phyloP scores from a whole-genome alignment of 768 basidiomycete genomes.

The Strobilomyces dryophilus region DNA sequence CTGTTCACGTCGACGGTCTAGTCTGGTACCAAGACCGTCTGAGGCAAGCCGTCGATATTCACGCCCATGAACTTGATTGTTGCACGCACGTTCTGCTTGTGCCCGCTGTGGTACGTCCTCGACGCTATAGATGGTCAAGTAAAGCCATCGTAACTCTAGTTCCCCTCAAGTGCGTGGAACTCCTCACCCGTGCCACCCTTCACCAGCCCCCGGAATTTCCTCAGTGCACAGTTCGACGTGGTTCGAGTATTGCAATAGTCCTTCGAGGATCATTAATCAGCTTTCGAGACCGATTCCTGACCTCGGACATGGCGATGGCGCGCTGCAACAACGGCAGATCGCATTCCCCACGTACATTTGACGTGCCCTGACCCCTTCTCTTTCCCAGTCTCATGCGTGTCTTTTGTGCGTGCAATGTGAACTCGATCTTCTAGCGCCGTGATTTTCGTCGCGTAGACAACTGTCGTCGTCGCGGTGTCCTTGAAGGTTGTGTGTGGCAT shows the following conservation, averaged over 20 bases:
- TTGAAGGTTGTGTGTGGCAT: too few species aligned
- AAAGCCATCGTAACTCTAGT: neutral
- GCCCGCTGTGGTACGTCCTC: constrained; percentile 64
- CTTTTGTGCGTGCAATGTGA: neutral
- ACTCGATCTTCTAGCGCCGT: too few species aligned
- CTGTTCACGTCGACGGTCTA: too few species aligned
- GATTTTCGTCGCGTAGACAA: too few species aligned
- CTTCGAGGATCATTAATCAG: constrained; percentile 51
- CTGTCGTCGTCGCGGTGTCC: too few species aligned
- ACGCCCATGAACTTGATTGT: too few species aligned
- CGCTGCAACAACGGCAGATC: constrained; percentile 66
- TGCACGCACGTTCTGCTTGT: constrained; percentile 92
- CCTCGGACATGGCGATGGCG: constrained; percentile 89
- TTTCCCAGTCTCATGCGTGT: constrained; percentile 40
- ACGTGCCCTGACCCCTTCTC: neutral
- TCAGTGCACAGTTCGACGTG: constrained; percentile 88
- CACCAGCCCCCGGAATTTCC: constrained; percentile 81
- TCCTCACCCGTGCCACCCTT: constrained; percentile 86
- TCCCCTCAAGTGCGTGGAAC: constrained; percentile 71
- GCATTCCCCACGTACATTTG: constrained; percentile 57
- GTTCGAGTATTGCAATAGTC: constrained; percentile 55
- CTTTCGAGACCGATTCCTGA: constrained; percentile 27
- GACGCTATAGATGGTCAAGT: neutral
- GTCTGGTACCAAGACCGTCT: too few species aligned
- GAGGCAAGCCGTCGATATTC: too few species aligned